These are phyloP conservation scores for Hanseniaspora thailandica DNA, from an alignment of 805 yeast species.

Conservation along the genomic window DNA sequence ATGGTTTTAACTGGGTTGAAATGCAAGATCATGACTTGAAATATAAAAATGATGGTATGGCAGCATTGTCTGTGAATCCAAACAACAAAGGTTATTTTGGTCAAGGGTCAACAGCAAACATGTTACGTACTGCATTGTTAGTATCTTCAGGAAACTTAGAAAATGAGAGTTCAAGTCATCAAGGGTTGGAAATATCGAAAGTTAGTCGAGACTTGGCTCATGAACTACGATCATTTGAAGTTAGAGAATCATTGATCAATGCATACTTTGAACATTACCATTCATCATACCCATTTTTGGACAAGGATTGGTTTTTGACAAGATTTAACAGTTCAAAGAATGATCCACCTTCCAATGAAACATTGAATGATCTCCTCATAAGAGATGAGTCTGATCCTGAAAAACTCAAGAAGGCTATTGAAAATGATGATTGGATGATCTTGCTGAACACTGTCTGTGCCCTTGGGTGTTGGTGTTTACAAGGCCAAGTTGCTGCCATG, in stretches of 20 bases:
- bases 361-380: too few species aligned
- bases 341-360: background rate
- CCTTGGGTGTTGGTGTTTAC: constrained; percentile 57
- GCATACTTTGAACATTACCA: constrained; percentile 51
- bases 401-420: constrained; percentile 28
- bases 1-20: constrained; percentile 52
- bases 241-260: constrained; percentile 32
- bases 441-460: constrained; percentile 48
- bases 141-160: constrained; percentile 22
- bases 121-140: constrained; percentile 30
- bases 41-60: constrained; percentile 47
- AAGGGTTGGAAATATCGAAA: constrained; percentile 15
- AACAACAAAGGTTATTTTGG: constrained; percentile 57
- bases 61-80: constrained; percentile 40
- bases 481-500: constrained; percentile 37
- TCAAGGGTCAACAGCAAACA: constrained; percentile 47
- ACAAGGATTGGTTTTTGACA: constrained; percentile 39
- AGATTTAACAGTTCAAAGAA: background rate
- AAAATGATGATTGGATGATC: constrained; percentile 35
- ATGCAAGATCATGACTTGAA: constrained; percentile 32
- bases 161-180: constrained; percentile 12
- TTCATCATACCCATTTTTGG: constrained; percentile 49
- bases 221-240: constrained; percentile 16
- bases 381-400: constrained; percentile 33
- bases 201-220: constrained; percentile 7